A percentile compares a stretch with the other conserved stretches of the same genome.
These are phyloP conservation scores for Bimuria novae-zelandiae DNA, from an alignment of 2,329 filamentous ascomycete genomes.

Conservation along the genomic window DNA sequence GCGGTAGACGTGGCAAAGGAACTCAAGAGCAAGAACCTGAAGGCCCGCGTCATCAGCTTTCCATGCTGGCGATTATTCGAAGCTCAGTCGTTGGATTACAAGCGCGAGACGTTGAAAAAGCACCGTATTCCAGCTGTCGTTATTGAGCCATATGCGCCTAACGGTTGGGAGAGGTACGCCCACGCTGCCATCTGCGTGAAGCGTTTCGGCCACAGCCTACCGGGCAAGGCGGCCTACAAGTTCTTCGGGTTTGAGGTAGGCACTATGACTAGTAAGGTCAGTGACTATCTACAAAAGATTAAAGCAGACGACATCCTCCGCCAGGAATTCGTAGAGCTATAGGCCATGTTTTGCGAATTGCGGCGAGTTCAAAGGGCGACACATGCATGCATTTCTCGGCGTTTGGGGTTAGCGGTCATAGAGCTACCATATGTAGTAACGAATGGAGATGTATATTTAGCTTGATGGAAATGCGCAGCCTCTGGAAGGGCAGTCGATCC, in stretches of 20 bases:
- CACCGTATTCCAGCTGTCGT: conserved; percentile 13
- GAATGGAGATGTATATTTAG: too few species aligned
- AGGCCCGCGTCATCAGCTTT: conserved; percentile 1
- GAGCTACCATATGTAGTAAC: too few species aligned
- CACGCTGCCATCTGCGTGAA: conserved; percentile 16
- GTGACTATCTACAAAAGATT: conserved; percentile 42
- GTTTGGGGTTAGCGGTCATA: too few species aligned
- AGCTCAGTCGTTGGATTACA: conserved; percentile 12
- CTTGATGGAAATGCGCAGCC: too few species aligned
- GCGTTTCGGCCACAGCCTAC: conserved; percentile 12
- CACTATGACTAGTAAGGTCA: conserved; percentile 40
- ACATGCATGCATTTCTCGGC: too few species aligned
- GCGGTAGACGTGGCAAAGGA: conserved; percentile 46
- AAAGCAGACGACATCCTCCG: conserved; percentile 41
- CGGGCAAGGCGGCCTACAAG: conserved; percentile 16
- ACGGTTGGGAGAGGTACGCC: conserved; percentile 19
- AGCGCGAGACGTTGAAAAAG: conserved; percentile 10
- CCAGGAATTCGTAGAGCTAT: conserved; percentile 41
- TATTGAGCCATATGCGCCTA: conserved; percentile 16
- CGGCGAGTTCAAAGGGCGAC: too few species aligned
- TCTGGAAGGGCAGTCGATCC: too few species aligned
- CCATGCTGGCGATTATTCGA: conserved; percentile 14
- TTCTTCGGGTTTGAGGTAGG: conserved; percentile 7
- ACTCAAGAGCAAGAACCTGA: background rate
- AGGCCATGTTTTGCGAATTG: too few species aligned